Conservation (phyloP, 345 rosid genomes). For the Murraya paniculata region DNA sequence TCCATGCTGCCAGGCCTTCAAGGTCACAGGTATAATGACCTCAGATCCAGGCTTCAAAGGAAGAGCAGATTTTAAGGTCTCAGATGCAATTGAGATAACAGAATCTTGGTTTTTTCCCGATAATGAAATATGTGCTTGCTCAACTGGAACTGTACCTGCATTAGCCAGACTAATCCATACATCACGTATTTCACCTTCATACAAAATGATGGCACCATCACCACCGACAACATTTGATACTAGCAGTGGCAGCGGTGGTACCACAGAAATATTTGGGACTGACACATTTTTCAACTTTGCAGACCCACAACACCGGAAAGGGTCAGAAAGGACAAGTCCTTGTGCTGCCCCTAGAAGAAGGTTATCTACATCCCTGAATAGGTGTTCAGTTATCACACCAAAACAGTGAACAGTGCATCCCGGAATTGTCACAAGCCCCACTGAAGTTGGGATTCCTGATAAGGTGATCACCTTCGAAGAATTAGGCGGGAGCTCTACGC, state of each 20-base stretch:
- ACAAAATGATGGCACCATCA: constrained; percentile 83
- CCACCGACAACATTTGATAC: constrained; percentile 86
- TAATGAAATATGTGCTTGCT: constrained; percentile 84
- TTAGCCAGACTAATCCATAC: constrained; percentile 82
- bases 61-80: constrained; percentile 69
- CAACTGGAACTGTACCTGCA: constrained; percentile 94
- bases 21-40: constrained; percentile 72
- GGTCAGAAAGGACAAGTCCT: constrained; percentile 98
- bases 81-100: constrained; percentile 68
- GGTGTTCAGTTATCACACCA: constrained; percentile 95
- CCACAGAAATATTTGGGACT: constrained; percentile 83
- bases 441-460: constrained; percentile 91
- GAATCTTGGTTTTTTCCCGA: constrained; percentile 98
- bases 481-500: constrained; percentile 85
- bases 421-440: constrained; percentile 72
- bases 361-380: constrained; percentile 90
- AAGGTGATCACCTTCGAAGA: constrained; percentile 93
- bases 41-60: constrained; percentile 97
- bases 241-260: constrained; percentile 73
- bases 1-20: constrained; percentile 93
- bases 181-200: constrained; percentile 95
- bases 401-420: constrained; percentile 95
- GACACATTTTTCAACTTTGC: constrained; percentile 68
- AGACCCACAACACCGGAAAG: constrained; percentile 94
- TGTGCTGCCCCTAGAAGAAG: constrained; percentile 97